phyloP scores from a whole-genome alignment of 331 rosid species.

The Erythrophleum ivorense region DNA sequence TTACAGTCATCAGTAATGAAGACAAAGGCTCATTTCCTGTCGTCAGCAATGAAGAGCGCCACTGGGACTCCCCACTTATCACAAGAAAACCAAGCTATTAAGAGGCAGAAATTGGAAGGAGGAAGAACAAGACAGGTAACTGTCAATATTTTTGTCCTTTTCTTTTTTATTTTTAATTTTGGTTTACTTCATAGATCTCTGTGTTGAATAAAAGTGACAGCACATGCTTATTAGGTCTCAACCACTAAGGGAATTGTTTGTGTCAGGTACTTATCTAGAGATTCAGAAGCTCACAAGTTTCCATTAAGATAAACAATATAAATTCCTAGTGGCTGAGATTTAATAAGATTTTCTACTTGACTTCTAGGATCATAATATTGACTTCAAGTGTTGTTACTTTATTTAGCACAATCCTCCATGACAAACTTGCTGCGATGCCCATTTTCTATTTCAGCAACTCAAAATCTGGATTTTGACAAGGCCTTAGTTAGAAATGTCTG shows the following conservation, averaged over 20 bases:
- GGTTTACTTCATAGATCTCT: background rate
- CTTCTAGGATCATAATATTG: background rate
- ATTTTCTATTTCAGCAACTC: background rate
- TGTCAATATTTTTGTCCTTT: background rate
- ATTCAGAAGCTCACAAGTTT: background rate
- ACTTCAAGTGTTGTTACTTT: background rate
- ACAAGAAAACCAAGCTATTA: conserved; percentile 92
- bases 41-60: conserved; percentile 55
- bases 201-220: background rate
- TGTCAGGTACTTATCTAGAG: background rate
- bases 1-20: conserved; percentile 1
- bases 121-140: conserved; percentile 88
- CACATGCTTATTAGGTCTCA: no score
- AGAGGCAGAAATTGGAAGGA: conserved; percentile 90
- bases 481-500: background rate
- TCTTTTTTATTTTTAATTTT: background rate
- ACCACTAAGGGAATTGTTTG: background rate
- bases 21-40: background rate
- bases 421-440: background rate
- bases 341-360: background rate
- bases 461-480: background rate
- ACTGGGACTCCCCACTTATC: conserved; percentile 55
- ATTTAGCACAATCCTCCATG: background rate
- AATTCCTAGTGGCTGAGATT: background rate
- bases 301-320: background rate